phyloP scores from a whole-genome alignment of 1,284 basidiomycete genomes.

The Ustilago loliicola region DNA sequence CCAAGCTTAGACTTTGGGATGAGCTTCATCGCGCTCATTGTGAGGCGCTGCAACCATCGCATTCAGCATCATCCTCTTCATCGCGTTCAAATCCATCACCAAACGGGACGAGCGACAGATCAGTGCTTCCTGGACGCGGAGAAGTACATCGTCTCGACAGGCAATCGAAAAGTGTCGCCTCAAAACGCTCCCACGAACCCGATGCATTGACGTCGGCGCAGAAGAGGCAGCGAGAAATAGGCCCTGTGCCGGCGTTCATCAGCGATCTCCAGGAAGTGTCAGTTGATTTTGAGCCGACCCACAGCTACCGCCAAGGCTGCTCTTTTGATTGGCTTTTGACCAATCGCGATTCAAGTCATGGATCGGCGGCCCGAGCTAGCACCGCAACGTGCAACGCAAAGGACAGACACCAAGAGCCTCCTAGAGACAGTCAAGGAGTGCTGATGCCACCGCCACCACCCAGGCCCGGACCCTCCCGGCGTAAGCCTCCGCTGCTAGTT shows the following conservation, averaged over 20 bases:
- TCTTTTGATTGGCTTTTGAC: background rate
- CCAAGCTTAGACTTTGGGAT: slow-evolving; percentile 45
- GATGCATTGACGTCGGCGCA: background rate
- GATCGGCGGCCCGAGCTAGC: background rate
- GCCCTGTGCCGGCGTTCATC: no score
- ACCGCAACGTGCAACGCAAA: background rate
- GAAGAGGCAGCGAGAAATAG: background rate
- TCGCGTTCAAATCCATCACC: background rate
- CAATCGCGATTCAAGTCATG: background rate
- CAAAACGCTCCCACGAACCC: background rate
- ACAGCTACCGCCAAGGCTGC: background rate
- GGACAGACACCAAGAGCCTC: background rate
- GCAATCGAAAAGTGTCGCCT: background rate
- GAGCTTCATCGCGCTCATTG: slow-evolving; percentile 34
- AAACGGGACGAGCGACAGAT: background rate
- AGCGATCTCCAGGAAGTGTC: background rate
- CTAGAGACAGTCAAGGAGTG: slow-evolving; percentile 16
- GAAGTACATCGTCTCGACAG: background rate
- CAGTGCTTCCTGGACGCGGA: no score
- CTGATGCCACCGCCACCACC: slow-evolving; percentile 27
- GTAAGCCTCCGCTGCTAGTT: slow-evolving; percentile 30
- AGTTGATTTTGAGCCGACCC: background rate
- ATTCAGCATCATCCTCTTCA: background rate
- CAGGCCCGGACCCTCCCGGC: slow-evolving; percentile 25
- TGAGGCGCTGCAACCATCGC: background rate